A percentile compares a stretch with the other conserved stretches of the same genome.
phyloP scores from a whole-genome alignment of 805 yeast species.

The Hermanozyma aechmeae region DNA sequence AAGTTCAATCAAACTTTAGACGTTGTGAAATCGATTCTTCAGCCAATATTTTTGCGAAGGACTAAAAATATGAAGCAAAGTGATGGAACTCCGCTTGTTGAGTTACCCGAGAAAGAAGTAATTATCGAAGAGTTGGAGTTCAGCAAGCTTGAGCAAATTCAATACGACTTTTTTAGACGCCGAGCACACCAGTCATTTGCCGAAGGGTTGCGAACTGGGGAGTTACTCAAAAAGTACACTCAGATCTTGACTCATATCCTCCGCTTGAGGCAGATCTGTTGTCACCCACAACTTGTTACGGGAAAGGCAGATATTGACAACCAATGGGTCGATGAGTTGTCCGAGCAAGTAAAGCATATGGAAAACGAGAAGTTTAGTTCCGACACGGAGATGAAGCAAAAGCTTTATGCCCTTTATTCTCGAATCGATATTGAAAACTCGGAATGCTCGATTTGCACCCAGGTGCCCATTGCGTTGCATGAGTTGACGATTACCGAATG shows the following conservation, averaged over 20 bases:
- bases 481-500: conserved; percentile 63
- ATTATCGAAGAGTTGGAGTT: conserved; percentile 59
- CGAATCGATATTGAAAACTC: conserved; percentile 29
- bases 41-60: conserved; percentile 74
- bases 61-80: conserved; percentile 75
- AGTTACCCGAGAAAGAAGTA: conserved; percentile 68
- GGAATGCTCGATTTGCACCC: conserved; percentile 83
- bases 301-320: conserved; percentile 46
- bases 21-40: conserved; percentile 76
- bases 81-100: conserved; percentile 67
- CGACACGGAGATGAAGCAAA: conserved; percentile 12
- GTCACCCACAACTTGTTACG: conserved; percentile 65
- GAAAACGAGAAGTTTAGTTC: conserved; percentile 11
- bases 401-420: conserved; percentile 19
- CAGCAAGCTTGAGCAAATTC: conserved; percentile 50
- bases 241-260: conserved; percentile 76
- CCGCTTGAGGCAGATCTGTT: conserved; percentile 80
- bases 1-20: conserved; percentile 65
- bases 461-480: conserved; percentile 46
- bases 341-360: conserved; percentile 6
- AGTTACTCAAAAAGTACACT: conserved; percentile 62
- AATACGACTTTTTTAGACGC: conserved; percentile 62
- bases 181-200: conserved; percentile 56
- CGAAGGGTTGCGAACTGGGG: conserved; percentile 54
- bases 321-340: conserved; percentile 19